These are phyloP conservation scores for Lecanosticta acicola DNA, from an alignment of 2,329 filamentous ascomycete species.

Conservation along the genomic window DNA sequence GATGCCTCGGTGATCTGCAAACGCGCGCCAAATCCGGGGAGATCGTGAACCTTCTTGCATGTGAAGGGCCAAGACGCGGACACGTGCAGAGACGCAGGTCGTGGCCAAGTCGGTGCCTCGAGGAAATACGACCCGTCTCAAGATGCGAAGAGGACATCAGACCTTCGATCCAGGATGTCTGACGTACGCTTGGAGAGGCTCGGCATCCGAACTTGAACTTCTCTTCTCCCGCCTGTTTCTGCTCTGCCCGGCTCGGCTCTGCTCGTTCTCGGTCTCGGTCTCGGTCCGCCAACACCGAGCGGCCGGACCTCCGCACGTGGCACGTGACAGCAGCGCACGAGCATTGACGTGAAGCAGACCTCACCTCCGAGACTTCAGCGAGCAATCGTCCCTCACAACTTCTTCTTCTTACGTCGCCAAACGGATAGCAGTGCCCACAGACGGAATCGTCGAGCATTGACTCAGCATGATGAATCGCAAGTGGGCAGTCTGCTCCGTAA, in stretches of 20 bases:
- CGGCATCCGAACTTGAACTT: no score
- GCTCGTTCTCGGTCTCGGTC: background rate
- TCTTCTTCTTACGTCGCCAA: background rate
- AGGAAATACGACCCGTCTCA: no score
- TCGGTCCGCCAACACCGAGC: no score
- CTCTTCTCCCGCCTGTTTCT: no score
- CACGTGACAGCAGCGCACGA: no score
- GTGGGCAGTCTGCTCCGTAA: background rate
- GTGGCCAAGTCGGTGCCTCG: background rate
- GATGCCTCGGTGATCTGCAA: constrained; percentile 9
- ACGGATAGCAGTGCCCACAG: background rate
- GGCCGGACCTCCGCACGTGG: no score
- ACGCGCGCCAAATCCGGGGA: constrained; percentile 5
- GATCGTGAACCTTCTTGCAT: constrained; percentile 1
- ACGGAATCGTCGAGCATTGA: background rate
- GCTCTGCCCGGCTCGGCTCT: no score
- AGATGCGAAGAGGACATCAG: no score
- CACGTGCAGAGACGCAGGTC: background rate
- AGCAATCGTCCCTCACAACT: background rate
- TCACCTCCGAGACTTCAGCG: background rate
- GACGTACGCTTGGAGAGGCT: no score
- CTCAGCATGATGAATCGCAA: background rate
- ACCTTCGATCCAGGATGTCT: no score
- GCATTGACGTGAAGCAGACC: no score
- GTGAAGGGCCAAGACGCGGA: constrained; percentile 7